A percentile compares a stretch with the other conserved stretches of the same genome.
These are phyloP conservation scores for Kodamaea sp. DNA, from an alignment of 1,139 yeast genomes.

Conservation along the genomic window DNA sequence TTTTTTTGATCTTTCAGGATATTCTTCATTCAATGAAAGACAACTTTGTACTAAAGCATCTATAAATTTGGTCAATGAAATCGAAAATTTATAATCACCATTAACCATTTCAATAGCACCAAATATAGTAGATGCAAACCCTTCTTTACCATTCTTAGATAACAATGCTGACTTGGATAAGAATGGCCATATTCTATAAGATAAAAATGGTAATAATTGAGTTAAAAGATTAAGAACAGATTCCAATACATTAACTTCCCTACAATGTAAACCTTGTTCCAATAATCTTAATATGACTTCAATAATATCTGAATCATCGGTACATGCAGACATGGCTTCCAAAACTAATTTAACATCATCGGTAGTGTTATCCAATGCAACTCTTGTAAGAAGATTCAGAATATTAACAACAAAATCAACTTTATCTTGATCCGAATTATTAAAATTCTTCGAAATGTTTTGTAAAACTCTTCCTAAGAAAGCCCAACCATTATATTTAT, in stretches of 20 bases:
- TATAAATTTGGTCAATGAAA: constrained; percentile 54
- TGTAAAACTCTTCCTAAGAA: constrained; percentile 74
- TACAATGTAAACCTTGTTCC: constrained; percentile 62
- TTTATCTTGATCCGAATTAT: constrained; percentile 33
- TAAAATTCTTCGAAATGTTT: constrained; percentile 46
- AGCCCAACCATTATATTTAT: constrained; percentile 84
- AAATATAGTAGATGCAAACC: constrained; percentile 57
- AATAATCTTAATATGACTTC: constrained; percentile 63
- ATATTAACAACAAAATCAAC: constrained; percentile 44
- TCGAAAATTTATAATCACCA: constrained; percentile 64
- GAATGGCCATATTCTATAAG: constrained; percentile 78
- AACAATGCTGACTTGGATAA: constrained; percentile 64
- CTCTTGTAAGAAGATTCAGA: constrained; percentile 47
- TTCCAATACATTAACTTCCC: constrained; percentile 47
- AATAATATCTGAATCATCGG: constrained; percentile 65
- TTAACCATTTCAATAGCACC: constrained; percentile 72
- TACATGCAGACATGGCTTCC: constrained; percentile 54
- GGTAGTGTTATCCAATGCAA: constrained; percentile 41
- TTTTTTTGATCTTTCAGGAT: constrained; percentile 44
- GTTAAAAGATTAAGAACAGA: constrained; percentile 51
- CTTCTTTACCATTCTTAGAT: constrained; percentile 66
- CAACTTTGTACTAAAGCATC: constrained; percentile 54
- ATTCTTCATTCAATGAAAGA: constrained; percentile 35
- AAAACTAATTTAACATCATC: constrained; percentile 44
- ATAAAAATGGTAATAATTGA: constrained; percentile 44